Evolutionary conservation across 352 stramenopile species (phyloP).

Genomic region (Phytophthora nicotianae): DNA sequence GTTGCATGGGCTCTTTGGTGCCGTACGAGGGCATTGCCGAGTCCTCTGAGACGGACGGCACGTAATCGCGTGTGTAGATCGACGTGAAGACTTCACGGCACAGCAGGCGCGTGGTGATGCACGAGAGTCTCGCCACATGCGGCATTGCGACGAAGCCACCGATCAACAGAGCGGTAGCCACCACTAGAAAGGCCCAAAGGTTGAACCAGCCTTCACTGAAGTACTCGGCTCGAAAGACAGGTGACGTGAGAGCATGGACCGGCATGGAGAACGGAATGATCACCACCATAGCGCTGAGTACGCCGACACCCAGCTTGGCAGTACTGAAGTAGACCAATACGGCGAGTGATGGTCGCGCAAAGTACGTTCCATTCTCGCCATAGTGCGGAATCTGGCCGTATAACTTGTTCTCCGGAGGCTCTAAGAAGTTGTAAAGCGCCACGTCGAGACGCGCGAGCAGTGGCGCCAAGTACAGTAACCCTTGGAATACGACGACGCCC

Average conservation of each 20-base stretch:
- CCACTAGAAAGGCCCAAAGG: constrained; percentile 27
- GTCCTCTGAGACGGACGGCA: neutral
- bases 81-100: constrained; percentile 50
- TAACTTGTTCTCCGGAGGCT: constrained; percentile 39
- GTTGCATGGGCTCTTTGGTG: constrained; percentile 28
- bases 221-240: constrained; percentile 38
- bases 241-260: constrained; percentile 43
- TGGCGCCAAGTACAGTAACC: constrained; percentile 60
- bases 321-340: constrained; percentile 51
- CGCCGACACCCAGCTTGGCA: constrained; percentile 45
- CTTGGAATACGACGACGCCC: constrained; percentile 66
- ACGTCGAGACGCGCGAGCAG: constrained; percentile 61
- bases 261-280: constrained; percentile 48
- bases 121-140: constrained; percentile 49
- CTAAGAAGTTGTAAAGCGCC: constrained; percentile 67
- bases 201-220: constrained; percentile 33
- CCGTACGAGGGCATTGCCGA: constrained; percentile 23
- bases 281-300: constrained; percentile 44
- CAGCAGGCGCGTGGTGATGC: constrained; percentile 50
- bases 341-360: constrained; percentile 38
- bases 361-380: constrained; percentile 27
- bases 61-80: constrained; percentile 36
- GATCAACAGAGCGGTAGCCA: constrained; percentile 32
- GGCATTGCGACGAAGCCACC: constrained; percentile 57
- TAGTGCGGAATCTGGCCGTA: constrained; percentile 40